Evolutionary conservation across 768 basidiomycete genomes (phyloP).

Genomic region (Nidularia pulvinata): DNA sequence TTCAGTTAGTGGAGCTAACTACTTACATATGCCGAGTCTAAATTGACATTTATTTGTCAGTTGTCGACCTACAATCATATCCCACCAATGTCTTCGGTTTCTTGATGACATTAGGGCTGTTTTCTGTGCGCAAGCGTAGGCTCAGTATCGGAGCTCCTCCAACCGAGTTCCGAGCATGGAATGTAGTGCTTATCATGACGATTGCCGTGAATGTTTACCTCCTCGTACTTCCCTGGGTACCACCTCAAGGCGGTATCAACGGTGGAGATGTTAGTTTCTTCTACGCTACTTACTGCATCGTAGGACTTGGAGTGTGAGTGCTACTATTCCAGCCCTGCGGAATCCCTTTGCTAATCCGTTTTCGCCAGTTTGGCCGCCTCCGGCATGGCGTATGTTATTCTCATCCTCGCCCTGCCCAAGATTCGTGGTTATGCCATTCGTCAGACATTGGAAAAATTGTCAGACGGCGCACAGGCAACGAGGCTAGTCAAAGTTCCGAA

Average conservation of each 20-base stretch:
- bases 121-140: constrained; percentile 29
- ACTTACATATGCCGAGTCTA: not conserved
- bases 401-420: constrained; percentile 40
- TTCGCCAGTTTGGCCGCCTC: constrained; percentile 22
- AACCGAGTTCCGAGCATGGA: constrained; percentile 35
- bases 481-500: constrained; percentile 26
- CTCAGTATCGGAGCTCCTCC: constrained; percentile 23
- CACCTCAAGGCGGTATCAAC: constrained; percentile 32
- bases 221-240: constrained; percentile 39
- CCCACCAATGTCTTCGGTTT: constrained; percentile 34
- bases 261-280: constrained; percentile 40
- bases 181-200: constrained; percentile 27
- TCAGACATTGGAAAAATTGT: constrained; percentile 39
- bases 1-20: constrained; percentile 25
- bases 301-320: constrained; percentile 31
- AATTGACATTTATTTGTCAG: constrained; percentile 6
- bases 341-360: no score
- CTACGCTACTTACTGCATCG: constrained; percentile 39
- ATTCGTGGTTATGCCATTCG: constrained; percentile 39
- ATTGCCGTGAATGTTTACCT: constrained; percentile 35
- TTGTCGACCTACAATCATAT: constrained; percentile 37
- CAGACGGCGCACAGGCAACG: constrained; percentile 29
- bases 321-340: not conserved
- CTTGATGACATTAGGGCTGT: constrained; percentile 28
- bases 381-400: constrained; percentile 24